Conservation (phyloP, 2,329 filamentous ascomycete species). For the Neopestalotiopsis sp. region DNA sequence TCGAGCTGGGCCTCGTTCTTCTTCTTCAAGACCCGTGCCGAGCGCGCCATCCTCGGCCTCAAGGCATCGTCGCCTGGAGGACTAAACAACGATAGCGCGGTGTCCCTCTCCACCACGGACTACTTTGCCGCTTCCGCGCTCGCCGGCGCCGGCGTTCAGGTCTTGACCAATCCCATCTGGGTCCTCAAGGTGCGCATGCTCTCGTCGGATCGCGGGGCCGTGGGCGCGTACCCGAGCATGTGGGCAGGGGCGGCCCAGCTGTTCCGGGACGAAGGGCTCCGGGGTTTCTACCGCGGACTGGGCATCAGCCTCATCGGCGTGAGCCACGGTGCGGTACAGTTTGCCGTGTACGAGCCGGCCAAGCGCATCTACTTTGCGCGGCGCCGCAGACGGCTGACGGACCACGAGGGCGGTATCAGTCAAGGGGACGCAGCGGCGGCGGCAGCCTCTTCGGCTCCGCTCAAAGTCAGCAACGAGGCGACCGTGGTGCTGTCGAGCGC, state of each 20-base stretch:
- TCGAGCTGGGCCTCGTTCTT: conserved; percentile 94
- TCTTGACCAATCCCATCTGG: conserved; percentile 95
- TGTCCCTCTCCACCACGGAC: conserved; percentile 64
- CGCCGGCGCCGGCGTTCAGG: conserved; percentile 74
- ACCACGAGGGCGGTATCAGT: not conserved
- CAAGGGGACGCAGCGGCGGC: conserved; percentile 26
- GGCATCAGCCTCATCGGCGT: conserved; percentile 85
- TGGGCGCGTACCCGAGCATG: conserved; percentile 83
- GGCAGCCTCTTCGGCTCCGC: conserved; percentile 20
- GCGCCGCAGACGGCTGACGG: conserved; percentile 27
- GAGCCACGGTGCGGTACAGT: conserved; percentile 91
- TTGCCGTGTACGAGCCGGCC: conserved; percentile 86
- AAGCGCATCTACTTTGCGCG: conserved; percentile 61
- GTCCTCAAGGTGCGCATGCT: conserved; percentile 98
- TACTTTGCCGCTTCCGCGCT: conserved; percentile 81
- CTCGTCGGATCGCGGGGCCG: conserved; percentile 74
- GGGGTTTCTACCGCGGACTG: conserved; percentile 88
- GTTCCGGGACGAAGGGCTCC: conserved; percentile 70
- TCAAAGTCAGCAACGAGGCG: conserved; percentile 70
- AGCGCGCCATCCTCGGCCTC: conserved; percentile 48
- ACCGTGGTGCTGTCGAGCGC: conserved; percentile 80
- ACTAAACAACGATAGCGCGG: conserved; percentile 17
- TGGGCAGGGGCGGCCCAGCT: conserved; percentile 71
- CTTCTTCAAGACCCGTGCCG: conserved; percentile 68
- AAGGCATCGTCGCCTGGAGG: conserved; percentile 24